Conservation (phyloP, 202 grass and related monocot genomes). For the Panicum hallii region DNA sequence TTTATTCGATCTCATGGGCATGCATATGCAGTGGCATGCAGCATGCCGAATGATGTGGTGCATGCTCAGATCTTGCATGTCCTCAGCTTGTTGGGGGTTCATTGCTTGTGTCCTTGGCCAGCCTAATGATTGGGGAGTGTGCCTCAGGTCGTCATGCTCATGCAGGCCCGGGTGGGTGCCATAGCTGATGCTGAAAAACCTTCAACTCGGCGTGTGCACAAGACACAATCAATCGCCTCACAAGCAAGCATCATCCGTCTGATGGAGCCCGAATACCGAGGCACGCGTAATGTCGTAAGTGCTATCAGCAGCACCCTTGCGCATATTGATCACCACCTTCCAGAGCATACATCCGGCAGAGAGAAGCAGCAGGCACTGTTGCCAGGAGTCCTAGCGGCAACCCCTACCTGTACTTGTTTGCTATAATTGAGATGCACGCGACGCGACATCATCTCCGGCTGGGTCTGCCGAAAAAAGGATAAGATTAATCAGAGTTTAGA, state of each 20-base stretch:
- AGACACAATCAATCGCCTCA: background rate
- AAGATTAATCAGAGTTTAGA: background rate
- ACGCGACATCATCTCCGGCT: background rate
- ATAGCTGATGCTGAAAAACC: too few species aligned
- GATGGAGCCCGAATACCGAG: background rate
- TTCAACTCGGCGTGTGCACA: background rate
- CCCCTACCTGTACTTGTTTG: background rate
- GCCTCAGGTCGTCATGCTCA: too few species aligned
- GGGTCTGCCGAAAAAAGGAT: background rate
- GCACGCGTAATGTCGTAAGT: background rate
- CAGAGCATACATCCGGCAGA: background rate
- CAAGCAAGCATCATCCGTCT: background rate
- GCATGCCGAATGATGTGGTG: too few species aligned
- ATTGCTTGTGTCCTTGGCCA: too few species aligned
- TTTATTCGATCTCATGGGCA: too few species aligned
- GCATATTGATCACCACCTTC: background rate
- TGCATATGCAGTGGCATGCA: too few species aligned
- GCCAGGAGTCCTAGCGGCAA: background rate
- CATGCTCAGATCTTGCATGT: too few species aligned
- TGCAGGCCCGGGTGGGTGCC: too few species aligned
- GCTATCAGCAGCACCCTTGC: too few species aligned
- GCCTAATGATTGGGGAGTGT: too few species aligned
- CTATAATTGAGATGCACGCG: background rate
- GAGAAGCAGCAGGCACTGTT: background rate
- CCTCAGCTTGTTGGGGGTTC: too few species aligned